Base-by-base conservation (phyloP, 2,329 filamentous ascomycete species). In the Plectosphaerella cucumerina region DNA sequence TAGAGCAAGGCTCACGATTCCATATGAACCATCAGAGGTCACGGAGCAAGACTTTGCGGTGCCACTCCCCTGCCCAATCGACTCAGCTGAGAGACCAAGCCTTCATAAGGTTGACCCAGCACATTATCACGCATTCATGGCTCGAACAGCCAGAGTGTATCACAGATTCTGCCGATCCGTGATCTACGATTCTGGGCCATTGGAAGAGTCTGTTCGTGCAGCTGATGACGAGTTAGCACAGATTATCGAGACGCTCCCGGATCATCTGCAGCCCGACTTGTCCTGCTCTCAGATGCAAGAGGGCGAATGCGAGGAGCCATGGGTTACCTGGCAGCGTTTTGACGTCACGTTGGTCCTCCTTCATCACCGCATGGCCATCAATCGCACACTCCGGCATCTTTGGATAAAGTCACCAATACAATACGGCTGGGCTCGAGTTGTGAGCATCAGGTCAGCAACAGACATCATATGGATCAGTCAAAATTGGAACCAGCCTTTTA, bases 271-370 rank as follows among this genome's bases (percentile, higher is more conserved):
- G 11, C 53, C 51, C 3, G 52, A 55, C 20, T 34, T 39, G 10
- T 46, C 37, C 1, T 37, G 22, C 37, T 31, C 26, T n/a, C 26
- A 31, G 26, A 31, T 9, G 4, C 26, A 31, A 11, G 26, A 31
- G 8, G 26, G 12, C 26, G 26, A 8, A 9, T 31, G 26, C 26
- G 26, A 31, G 8, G 26, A 52, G 8, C 53, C 53, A 4, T 55
- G 51, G 51, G 45, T 55, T 20, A 53, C 51, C n/a, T 53, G 51
- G 51, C 51, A 53, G 35, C 49, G 53, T 1, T 55, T 55, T 22
- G 51, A 55, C 20, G 54, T 55, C 14, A 55, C 52, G 18, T 49
- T 55, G 3, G 51, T 51, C 4, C 35, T 55, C 6, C 49, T 54
- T 2, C 49, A 54, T 22, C 53, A 55, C 17, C 48, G 51, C 4